Base-by-base conservation (phyloP, 1,139 yeast species). In the Taphrina communis region DNA sequence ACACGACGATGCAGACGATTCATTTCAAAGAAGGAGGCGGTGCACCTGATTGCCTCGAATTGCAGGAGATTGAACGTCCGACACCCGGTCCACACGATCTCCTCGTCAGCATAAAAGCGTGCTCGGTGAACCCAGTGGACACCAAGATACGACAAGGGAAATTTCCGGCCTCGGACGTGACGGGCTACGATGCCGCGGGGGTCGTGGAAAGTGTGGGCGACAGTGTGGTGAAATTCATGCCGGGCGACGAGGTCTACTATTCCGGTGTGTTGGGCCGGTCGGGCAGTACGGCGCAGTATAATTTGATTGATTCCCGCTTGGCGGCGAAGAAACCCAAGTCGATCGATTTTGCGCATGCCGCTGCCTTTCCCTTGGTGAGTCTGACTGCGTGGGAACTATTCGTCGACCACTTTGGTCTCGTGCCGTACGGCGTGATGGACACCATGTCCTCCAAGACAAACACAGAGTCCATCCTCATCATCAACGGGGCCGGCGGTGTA, bases 381-480 rank as follows among this genome's bases (percentile, higher is more conserved):
- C 57, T 60, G 65, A 60, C 65, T 17, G 65, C 65, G 11, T 60
- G 65, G 65, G 65, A 60, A 21, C 46, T 60, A 14, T 42, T 60
- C 21, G 57, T 60, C 48, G 65, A 60, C 38, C 65, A 60, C 48
- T 60, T 60, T 21, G 50, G 50, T 6, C 65, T 60, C 35, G 56
- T 51, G 11, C 65, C 57, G 14, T 50, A 60, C 42, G 41, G 36
- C n/a, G 53, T 46, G 17, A 58, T 46, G 53, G 42, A 42, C 21
- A 44, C 62, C 39, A 42, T 58, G 53, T 14, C 62, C 1, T 25
- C 42, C n/a, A 60, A 60, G 38, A 38, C 57, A n/a, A 60, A 50
- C 39, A 8, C 57, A 14, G 65, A 51, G 14, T 50, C 65, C n/a
- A 50, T 60, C 38, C 48, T 60, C 50, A 60, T 60, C 57, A 50